phyloP scores from a whole-genome alignment of 495 filamentous ascomycete species.

The Xylaria acuta region DNA sequence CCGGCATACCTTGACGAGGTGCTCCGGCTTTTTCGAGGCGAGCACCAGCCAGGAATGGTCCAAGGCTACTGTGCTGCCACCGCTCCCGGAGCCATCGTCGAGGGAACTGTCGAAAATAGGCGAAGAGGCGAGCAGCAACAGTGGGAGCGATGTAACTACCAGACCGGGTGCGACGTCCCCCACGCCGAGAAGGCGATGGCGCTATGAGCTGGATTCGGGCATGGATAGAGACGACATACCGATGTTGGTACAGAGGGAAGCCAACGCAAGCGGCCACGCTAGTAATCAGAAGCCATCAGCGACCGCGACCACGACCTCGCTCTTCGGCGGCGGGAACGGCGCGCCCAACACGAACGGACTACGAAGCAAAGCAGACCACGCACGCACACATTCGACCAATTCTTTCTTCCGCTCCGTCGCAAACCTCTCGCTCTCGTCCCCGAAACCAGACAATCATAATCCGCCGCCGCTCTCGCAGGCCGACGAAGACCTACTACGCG shows the following conservation, averaged over 20 bases:
- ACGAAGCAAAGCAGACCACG: conserved; percentile 54
- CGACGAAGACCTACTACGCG: conserved; percentile 75
- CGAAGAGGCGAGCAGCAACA: conserved; percentile 55
- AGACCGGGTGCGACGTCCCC: conserved; percentile 35
- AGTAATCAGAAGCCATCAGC: conserved; percentile 23
- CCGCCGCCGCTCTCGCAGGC: conserved; percentile 51
- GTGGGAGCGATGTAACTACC: conserved; percentile 31
- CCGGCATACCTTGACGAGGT: conserved; percentile 81
- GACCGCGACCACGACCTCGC: conserved; percentile 40
- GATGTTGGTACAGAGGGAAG: conserved; percentile 81
- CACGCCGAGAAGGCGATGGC: conserved; percentile 69
- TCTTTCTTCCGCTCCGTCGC: conserved; percentile 89
- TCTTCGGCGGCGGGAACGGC: conserved; percentile 49
- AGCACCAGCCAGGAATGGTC: conserved; percentile 89
- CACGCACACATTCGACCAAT: conserved; percentile 61
- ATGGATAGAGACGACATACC: conserved; percentile 77
- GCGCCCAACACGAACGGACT: conserved; percentile 32
- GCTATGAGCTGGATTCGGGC: conserved; percentile 85
- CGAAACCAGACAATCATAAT: conserved; percentile 35
- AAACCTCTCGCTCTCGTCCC: conserved; percentile 66
- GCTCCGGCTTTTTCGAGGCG: conserved; percentile 91
- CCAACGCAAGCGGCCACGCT: conserved; percentile 27
- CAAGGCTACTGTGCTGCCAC: conserved; percentile 47
- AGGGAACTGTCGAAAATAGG: conserved; percentile 61
- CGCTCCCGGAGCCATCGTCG: conserved; percentile 41